Evolutionary conservation across 768 basidiomycete genomes (phyloP).

Genomic region (Trametopsis cervina): DNA sequence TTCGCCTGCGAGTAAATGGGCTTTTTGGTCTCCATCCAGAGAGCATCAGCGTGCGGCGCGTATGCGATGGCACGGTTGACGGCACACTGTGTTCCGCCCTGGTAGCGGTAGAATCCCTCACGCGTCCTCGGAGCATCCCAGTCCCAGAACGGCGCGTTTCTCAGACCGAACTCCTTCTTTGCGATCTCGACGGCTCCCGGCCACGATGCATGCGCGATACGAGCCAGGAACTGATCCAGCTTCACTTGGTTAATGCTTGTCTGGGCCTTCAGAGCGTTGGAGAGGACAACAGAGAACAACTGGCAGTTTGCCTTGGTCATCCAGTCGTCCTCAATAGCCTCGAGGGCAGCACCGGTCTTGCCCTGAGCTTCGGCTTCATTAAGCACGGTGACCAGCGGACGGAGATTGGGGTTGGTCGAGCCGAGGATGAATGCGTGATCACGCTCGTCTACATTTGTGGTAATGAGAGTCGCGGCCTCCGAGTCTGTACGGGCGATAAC

Average conservation of each 20-base stretch:
- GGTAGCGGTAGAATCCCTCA: conserved; percentile 96
- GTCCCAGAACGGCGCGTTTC: conserved; percentile 77
- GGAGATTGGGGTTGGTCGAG: conserved; percentile 65
- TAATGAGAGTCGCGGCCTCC: conserved; percentile 95
- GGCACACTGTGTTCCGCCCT: conserved; percentile 93
- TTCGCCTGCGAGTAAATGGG: conserved; percentile 88
- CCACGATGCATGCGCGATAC: conserved; percentile 64
- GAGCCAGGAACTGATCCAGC: conserved; percentile 56
- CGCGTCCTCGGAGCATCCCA: conserved; percentile 93
- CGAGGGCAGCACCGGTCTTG: conserved; percentile 71
- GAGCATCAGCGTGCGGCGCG: conserved; percentile 85
- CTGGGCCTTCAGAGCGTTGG: conserved; percentile 57
- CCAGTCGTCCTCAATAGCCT: conserved; percentile 89
- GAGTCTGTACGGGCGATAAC: conserved; percentile 93
- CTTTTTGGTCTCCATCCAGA: conserved; percentile 97
- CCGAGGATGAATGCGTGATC: conserved; percentile 98
- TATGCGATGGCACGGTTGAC: conserved; percentile 89
- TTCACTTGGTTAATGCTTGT: conserved; percentile 37
- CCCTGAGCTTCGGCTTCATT: conserved; percentile 77
- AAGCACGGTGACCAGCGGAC: conserved; percentile 75
- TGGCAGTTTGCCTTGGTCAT: conserved; percentile 66
- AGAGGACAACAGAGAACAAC: conserved; percentile 70
- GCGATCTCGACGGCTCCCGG: conserved; percentile 68
- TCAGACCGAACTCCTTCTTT: conserved; percentile 70
- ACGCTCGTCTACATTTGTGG: conserved; percentile 93